These are phyloP conservation scores for Cryptococcus hybrid DNA, from an alignment of 1,284 basidiomycete species.

Conservation along the genomic window DNA sequence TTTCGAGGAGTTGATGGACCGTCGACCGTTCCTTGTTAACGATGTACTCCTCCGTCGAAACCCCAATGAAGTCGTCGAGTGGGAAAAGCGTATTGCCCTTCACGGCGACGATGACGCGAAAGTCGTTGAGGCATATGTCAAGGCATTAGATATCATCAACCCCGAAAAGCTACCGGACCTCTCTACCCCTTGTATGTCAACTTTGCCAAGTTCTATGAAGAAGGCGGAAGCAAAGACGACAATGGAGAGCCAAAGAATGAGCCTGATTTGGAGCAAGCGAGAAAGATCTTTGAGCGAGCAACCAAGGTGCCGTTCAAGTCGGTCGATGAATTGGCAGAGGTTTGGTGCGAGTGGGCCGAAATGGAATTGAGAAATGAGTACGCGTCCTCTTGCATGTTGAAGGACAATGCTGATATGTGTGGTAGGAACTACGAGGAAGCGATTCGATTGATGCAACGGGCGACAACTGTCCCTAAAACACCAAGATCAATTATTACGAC, in stretches of 20 bases:
- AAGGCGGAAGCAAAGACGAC: slow-evolving; percentile 67
- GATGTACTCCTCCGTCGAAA: slow-evolving; percentile 92
- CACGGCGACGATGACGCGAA: slow-evolving; percentile 92
- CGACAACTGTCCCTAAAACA: slow-evolving; percentile 84
- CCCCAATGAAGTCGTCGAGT: slow-evolving; percentile 97
- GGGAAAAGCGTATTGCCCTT: slow-evolving; percentile 96
- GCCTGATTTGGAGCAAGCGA: slow-evolving; percentile 75
- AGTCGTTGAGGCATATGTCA: slow-evolving; percentile 88
- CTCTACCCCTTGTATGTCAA: slow-evolving; percentile 88
- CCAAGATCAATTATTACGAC: slow-evolving; percentile 92
- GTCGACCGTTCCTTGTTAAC: slow-evolving; percentile 93
- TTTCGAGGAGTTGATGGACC: slow-evolving; percentile 93
- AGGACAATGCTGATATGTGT: slow-evolving; percentile 7
- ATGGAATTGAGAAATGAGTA: slow-evolving; percentile 95
- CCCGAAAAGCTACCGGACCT: slow-evolving; percentile 87
- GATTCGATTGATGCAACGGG: slow-evolving; percentile 92
- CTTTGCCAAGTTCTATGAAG: slow-evolving; percentile 97
- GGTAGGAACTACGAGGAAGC: slow-evolving; percentile 92
- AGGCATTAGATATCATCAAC: slow-evolving; percentile 82
- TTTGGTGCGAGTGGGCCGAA: slow-evolving; percentile 99
- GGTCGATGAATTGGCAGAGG: slow-evolving; percentile 97
- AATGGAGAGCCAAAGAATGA: slow-evolving; percentile 65
- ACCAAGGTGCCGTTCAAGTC: slow-evolving; percentile 87
- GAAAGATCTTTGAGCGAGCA: slow-evolving; percentile 89
- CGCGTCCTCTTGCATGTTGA: slow-evolving; percentile 42